Percentiles rank a stretch among this genome's conserved stretches.
These are phyloP conservation scores for Aspergillus flavus DNA, from an alignment of 2,329 filamentous ascomycete genomes.

Conservation along the genomic window DNA sequence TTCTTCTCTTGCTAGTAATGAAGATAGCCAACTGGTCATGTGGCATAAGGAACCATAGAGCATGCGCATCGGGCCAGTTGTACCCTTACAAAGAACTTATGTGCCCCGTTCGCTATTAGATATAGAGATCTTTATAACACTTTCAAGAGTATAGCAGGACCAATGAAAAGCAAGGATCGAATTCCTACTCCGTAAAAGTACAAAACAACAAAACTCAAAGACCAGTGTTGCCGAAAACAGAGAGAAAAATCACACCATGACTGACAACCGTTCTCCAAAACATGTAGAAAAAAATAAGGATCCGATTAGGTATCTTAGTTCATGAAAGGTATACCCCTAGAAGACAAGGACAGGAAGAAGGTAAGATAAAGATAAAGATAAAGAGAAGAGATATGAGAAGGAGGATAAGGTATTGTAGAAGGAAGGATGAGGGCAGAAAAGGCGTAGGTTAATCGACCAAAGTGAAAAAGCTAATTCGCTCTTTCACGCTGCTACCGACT, in stretches of 20 bases:
- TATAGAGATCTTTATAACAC: neutral
- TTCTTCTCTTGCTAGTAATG: neutral
- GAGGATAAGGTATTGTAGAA: neutral
- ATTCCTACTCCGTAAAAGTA: constrained; percentile 6
- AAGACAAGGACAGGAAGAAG: neutral
- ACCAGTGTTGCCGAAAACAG: neutral
- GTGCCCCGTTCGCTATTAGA: neutral
- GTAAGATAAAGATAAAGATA: too few species aligned
- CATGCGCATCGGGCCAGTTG: neutral
- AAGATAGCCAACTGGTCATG: neutral
- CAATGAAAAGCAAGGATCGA: neutral
- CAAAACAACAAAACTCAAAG: neutral
- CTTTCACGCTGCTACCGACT: constrained; percentile 11
- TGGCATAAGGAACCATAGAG: neutral
- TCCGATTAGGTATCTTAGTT: constrained; percentile 4
- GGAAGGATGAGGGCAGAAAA: neutral
- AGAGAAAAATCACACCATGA: neutral
- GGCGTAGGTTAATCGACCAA: neutral
- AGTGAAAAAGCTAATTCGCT: neutral
- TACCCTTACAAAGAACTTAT: neutral
- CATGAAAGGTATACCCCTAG: neutral
- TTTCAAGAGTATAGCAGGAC: neutral
- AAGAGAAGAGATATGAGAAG: neutral
- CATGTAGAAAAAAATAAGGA: neutral
- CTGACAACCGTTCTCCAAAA: constrained; percentile 1